Base-by-base conservation (phyloP, 352 stramenopile genomes). In the Globisporangium heterothallicum region DNA sequence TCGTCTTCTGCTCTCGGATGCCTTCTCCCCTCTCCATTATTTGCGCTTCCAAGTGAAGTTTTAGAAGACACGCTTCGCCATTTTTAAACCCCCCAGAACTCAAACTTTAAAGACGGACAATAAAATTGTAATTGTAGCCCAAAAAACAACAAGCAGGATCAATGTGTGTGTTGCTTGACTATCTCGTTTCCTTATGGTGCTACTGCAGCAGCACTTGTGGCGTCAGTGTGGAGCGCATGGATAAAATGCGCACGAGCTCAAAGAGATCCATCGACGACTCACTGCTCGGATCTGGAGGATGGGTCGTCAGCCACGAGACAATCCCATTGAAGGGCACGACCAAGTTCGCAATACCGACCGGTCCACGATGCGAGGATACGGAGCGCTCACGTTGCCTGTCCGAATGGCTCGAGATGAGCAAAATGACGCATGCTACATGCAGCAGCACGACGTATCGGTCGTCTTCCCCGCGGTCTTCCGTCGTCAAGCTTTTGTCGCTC, bases 401-500 rank as follows among this genome's bases (percentile, higher is more conserved):
- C 12, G 79, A 74, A 21, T 79, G 70, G 48, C 74, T 86, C 1
- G 55, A 63, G 25, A 94, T 83, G 42, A 91, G 71, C 43, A 91
- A 60, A 26, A 94, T 61, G 21, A 88, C 70, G 53, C 74, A 89
- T 4, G 77, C 59, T 1, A 84, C 57, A 45, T 94, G 83, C 34
- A 94, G 62, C 34, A 92, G 59, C 78, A 92, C 80, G 8, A 88
- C 66, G 45, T 88, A 92, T 19, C 67, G 70, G 41, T 94, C 83
- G 36, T 93, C 83, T 59, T 90, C 78, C 25, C 78, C 76, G 5
- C 76, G 72, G 49, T 63, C 68, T 57, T 85, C 70, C 18, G 62
- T 49, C 16, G 60, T 68, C 10, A 88, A 52, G 16, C 68, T 53
- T n/a, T 68, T 55, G 42, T 92, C 67, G 4, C 42, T 51, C 56